phyloP scores from a whole-genome alignment of 331 rosid genomes.

The Phaseolus coccineus region DNA sequence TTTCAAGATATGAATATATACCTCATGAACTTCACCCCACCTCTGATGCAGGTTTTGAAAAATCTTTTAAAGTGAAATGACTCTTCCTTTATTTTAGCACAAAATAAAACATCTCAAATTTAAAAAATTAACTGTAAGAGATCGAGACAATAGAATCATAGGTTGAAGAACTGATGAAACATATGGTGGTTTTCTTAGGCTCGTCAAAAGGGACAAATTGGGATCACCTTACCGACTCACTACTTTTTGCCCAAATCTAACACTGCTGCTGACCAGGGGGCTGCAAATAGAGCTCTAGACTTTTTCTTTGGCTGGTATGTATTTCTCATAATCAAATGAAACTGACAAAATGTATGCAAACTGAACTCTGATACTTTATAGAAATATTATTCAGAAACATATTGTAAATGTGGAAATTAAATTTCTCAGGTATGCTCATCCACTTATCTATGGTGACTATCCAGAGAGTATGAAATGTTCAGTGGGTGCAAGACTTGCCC shows the following conservation, averaged over 20 bases:
- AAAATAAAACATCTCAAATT: too few species aligned
- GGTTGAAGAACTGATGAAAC: too few species aligned
- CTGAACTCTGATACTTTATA: too few species aligned
- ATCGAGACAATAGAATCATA: too few species aligned
- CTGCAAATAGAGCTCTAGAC: slow-evolving; percentile 64
- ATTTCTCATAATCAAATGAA: not conserved
- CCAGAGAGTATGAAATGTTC: slow-evolving; percentile 51
- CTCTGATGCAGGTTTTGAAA: too few species aligned
- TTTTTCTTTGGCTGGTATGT: slow-evolving; percentile 64
- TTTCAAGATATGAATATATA: too few species aligned
- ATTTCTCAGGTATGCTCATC: slow-evolving; percentile 54
- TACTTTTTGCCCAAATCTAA: slow-evolving; percentile 49
- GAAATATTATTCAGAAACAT: not conserved
- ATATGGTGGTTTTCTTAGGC: slow-evolving; percentile 33
- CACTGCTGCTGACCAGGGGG: slow-evolving; percentile 20
- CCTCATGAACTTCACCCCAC: too few species aligned
- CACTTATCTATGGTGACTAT: slow-evolving; percentile 63
- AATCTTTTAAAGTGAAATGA: too few species aligned
- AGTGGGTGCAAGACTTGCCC: slow-evolving; percentile 62
- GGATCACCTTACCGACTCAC: slow-evolving; percentile 51
- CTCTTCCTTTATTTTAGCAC: too few species aligned
- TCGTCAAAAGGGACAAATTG: slow-evolving; percentile 62
- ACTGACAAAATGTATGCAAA: not conserved
- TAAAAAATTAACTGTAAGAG: too few species aligned
- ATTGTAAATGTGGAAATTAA: not conserved